Evolutionary conservation across 345 rosid genomes (phyloP).

Genomic region (Excoecaria cochinchinensis): DNA sequence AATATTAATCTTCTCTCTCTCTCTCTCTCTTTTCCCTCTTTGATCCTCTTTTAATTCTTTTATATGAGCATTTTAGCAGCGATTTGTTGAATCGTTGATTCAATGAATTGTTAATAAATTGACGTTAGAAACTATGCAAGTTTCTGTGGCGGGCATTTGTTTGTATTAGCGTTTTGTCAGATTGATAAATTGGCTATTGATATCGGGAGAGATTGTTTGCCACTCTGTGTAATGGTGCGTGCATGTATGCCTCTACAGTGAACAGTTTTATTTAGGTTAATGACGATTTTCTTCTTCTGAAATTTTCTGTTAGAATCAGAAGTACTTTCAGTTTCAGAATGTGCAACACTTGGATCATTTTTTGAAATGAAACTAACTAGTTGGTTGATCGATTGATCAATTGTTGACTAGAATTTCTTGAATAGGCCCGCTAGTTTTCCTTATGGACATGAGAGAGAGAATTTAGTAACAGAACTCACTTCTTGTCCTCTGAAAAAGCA

Average conservation of each 20-base stretch:
- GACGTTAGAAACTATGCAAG: too few species aligned
- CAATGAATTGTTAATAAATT: not conserved
- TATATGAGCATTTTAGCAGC: too few species aligned
- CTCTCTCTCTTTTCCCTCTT: not conserved
- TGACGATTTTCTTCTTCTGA: not conserved
- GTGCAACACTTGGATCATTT: not conserved
- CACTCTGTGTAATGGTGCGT: not conserved
- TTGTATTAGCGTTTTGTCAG: not conserved
- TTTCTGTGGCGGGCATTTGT: not conserved
- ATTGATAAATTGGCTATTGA: not conserved
- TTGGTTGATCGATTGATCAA: not conserved
- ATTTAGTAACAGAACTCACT: too few species aligned
- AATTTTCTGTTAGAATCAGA: too few species aligned
- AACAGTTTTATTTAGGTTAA: not conserved
- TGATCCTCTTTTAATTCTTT: too few species aligned
- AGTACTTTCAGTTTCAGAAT: not conserved
- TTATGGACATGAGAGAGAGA: not conserved
- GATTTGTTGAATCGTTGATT: not conserved
- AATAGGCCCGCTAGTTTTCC: not conserved
- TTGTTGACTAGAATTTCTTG: not conserved
- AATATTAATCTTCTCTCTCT: not conserved
- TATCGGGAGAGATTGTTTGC: not conserved
- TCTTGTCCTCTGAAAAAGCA: too few species aligned
- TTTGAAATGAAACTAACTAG: too few species aligned
- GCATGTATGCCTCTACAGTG: not conserved